Evolutionary conservation across 1,284 basidiomycete species (phyloP).

Genomic region (Sutorius eximius): DNA sequence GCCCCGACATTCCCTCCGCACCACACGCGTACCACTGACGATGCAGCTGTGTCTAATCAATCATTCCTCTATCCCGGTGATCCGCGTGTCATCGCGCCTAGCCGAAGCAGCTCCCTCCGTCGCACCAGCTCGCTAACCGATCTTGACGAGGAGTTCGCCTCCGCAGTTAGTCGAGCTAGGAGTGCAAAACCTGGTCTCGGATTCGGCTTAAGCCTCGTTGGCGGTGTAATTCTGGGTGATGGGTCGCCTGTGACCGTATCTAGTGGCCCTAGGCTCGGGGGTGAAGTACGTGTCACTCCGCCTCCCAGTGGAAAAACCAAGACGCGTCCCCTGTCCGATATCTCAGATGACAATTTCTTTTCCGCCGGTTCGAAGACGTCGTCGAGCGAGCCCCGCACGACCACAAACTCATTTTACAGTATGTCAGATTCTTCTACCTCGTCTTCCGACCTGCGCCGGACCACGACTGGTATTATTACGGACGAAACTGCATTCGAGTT

Average conservation of each 20-base stretch:
- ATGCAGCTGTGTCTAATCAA: slow-evolving; percentile 60
- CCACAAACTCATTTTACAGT: slow-evolving; percentile 39
- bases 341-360: slow-evolving; percentile 62
- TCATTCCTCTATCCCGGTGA: slow-evolving; percentile 69
- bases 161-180: slow-evolving; percentile 46
- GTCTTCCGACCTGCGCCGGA: slow-evolving; percentile 29
- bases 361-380: slow-evolving; percentile 45
- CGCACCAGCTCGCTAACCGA: slow-evolving; percentile 77
- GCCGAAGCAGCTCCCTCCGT: slow-evolving; percentile 57
- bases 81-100: slow-evolving; percentile 64
- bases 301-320: slow-evolving; percentile 53
- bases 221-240: slow-evolving; percentile 41
- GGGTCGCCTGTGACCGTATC: slow-evolving; percentile 52
- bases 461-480: slow-evolving; percentile 36
- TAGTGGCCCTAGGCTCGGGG: slow-evolving; percentile 48
- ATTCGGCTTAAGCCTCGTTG: slow-evolving; percentile 43
- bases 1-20: slow-evolving; percentile 49
- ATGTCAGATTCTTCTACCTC: slow-evolving; percentile 29
- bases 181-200: slow-evolving; percentile 47
- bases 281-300: slow-evolving; percentile 59
- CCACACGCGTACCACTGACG: slow-evolving; percentile 65
- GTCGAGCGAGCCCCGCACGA: slow-evolving; percentile 32
- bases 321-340: slow-evolving; percentile 39
- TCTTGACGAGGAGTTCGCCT: slow-evolving; percentile 66
- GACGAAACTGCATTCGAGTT: slow-evolving; percentile 41